Base-by-base conservation (phyloP, 75 land plant species). In the Azolla pinnata region DNA sequence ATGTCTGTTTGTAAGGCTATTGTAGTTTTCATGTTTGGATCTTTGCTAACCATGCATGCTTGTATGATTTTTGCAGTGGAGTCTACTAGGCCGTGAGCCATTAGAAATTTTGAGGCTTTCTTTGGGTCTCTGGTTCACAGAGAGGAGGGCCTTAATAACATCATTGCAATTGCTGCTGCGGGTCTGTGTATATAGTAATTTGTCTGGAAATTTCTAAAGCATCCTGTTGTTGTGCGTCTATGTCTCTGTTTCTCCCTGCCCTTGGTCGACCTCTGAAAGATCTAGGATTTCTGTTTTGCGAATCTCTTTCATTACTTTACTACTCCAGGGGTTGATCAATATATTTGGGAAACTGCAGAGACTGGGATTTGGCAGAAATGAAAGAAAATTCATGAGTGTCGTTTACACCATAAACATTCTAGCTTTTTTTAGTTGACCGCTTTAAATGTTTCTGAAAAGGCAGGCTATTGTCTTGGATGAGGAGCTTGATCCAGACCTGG, bases 391-490 rank as follows among this genome's bases (percentile, higher is more conserved):
- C n/a, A n/a, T n/a, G n/a, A n/a, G n/a, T n/a, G n/a, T n/a, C n/a
- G n/a, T n/a, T n/a, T n/a, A n/a, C n/a, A n/a, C n/a, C n/a, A n/a
- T n/a, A n/a, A n/a, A n/a, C n/a, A n/a, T n/a, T n/a, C n/a, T n/a
- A n/a, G n/a, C n/a, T n/a, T n/a, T n/a, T n/a, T n/a, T n/a, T n/a
- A n/a, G n/a, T n/a, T n/a, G n/a, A n/a, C n/a, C n/a, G n/a, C n/a
- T n/a, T n/a, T n/a, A n/a, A n/a, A n/a, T n/a, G n/a, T 61, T 42
- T 60, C 20, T 65, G 67, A 20, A n/a, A 68, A 56, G 33, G 38
- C 78, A 93, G 98, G 87, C 96, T 60, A 85, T 81, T 67, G 90
- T 93, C 9, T 74, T 93, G 54, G 98, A 93, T 59, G 90, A 79
- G 58, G 90, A 86, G 29, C 74, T 83, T 62, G 96, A 89, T 48